These are phyloP conservation scores for Lachnellula suecica DNA, from an alignment of 2,329 filamentous ascomycete species.

Conservation along the genomic window DNA sequence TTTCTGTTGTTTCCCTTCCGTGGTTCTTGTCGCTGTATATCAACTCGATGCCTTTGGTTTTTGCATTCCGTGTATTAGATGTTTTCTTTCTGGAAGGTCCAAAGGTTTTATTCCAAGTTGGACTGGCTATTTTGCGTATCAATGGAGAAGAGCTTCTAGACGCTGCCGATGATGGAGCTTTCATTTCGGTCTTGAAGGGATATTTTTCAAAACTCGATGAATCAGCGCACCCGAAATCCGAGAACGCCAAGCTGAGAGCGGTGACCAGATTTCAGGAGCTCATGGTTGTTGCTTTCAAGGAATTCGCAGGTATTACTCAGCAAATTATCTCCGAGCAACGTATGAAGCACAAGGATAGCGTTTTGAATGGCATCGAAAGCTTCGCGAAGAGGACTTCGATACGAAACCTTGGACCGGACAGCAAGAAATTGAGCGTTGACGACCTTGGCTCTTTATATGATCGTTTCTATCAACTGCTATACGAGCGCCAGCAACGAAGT, in stretches of 20 bases:
- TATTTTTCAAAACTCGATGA: slow-evolving; percentile 94
- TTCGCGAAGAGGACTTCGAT: slow-evolving; percentile 98
- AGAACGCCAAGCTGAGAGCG: slow-evolving; percentile 89
- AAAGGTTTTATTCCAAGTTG: slow-evolving; percentile 96
- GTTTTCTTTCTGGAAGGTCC: slow-evolving; percentile 98
- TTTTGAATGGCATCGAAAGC: slow-evolving; percentile 92
- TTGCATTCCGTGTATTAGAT: slow-evolving; percentile 93
- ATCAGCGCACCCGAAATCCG: slow-evolving; percentile 91
- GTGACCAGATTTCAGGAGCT: slow-evolving; percentile 97
- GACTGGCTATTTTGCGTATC: slow-evolving; percentile 92
- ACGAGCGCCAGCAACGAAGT: slow-evolving; percentile 84
- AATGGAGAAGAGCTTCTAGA: slow-evolving; percentile 96
- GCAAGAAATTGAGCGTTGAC: slow-evolving; percentile 81
- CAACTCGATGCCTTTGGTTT: slow-evolving; percentile 98
- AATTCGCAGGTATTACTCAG: slow-evolving; percentile 94
- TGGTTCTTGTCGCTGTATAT: slow-evolving; percentile 99
- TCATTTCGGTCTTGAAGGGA: slow-evolving; percentile 92
- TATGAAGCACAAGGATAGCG: slow-evolving; percentile 88
- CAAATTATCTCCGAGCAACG: slow-evolving; percentile 86
- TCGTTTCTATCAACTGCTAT: slow-evolving; percentile 87
- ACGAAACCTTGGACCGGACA: slow-evolving; percentile 91
- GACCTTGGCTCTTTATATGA: slow-evolving; percentile 92
- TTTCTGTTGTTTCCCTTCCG: slow-evolving; percentile 93
- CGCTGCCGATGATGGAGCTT: slow-evolving; percentile 89
- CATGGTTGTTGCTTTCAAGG: slow-evolving; percentile 99